Conservation (phyloP, 768 basidiomycete species). For the Lactarius hengduanensis region DNA sequence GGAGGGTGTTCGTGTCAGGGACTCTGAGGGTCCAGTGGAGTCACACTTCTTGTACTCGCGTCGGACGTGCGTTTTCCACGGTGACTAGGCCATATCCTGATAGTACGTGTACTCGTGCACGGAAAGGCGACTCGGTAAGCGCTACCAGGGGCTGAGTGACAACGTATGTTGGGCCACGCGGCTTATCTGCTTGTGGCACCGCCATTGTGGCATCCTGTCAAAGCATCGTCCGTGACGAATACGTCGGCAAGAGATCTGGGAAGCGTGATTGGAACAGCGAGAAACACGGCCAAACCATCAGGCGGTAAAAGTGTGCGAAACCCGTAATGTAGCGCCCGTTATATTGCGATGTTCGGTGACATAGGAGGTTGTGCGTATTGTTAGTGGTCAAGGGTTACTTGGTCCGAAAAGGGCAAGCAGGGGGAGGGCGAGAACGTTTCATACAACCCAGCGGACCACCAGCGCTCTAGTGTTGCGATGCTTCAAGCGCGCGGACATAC, state of each 20-base stretch:
- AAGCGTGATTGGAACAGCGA: neutral
- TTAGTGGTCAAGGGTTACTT: conserved; percentile 4
- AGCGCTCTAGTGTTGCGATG: conserved; percentile 28
- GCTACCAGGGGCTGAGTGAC: conserved; percentile 8
- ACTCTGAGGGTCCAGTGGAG: neutral
- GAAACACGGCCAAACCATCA: neutral
- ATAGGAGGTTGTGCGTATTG: neutral
- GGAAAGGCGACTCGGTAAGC: conserved; percentile 10
- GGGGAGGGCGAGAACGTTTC: conserved; percentile 14
- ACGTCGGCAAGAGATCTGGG: conserved; percentile 5
- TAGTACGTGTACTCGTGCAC: conserved; percentile 27
- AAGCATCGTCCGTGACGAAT: neutral
- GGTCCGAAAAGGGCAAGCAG: conserved; percentile 4
- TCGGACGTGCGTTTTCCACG: conserved; percentile 12
- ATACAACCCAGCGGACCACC: conserved; percentile 10
- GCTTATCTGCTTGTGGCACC: conserved; percentile 22
- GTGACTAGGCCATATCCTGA: conserved; percentile 23
- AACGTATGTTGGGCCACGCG: conserved; percentile 15
- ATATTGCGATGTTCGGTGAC: conserved; percentile 19
- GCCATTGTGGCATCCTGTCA: conserved; percentile 21
- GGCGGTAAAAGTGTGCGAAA: neutral
- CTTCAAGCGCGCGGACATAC: conserved; percentile 18
- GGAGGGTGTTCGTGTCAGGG: neutral
- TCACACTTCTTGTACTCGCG: conserved; percentile 20
- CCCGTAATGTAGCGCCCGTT: neutral